A percentile compares a stretch with the other conserved stretches of the same genome.
Conservation (phyloP, 2,329 filamentous ascomycete species). For the Neonectria faginata region DNA sequence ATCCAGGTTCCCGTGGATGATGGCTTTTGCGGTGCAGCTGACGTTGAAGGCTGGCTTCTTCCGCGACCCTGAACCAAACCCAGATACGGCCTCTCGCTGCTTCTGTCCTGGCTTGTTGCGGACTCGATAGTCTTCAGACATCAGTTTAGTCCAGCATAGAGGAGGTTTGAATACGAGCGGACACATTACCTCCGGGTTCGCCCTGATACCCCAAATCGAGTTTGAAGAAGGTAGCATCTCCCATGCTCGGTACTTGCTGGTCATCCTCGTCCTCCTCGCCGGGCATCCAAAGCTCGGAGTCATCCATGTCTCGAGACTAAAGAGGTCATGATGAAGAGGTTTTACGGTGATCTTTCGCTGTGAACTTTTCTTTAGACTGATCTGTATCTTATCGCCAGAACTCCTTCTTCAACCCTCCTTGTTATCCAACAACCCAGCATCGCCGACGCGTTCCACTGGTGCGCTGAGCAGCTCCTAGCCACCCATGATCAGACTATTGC, state of each 20-base stretch:
- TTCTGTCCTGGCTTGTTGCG: slow-evolving; percentile 1
- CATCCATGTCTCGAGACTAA: not conserved
- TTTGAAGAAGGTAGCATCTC: not conserved
- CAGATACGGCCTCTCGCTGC: not conserved
- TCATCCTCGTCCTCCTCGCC: not conserved
- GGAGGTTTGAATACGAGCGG: slow-evolving; percentile 2
- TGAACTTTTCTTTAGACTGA: no score
- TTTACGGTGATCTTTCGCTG: no score
- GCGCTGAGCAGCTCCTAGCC: no score
- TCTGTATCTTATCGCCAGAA: not conserved
- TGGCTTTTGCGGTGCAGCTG: slow-evolving; percentile 9
- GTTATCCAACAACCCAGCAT: no score
- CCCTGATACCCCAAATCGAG: not conserved
- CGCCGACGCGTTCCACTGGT: no score
- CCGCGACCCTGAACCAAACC: not conserved
- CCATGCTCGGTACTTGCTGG: not conserved
- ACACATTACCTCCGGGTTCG: not conserved
- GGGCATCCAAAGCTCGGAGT: not conserved
- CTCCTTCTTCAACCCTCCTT: no score
- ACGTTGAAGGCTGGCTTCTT: slow-evolving; percentile 1
- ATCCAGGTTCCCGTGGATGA: not conserved
- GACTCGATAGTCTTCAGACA: not conserved
- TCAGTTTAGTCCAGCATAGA: no score
- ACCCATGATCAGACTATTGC: no score
- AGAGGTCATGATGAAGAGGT: no score